phyloP scores from a whole-genome alignment of 495 filamentous ascomycete genomes.

The Penicillium bovifimosum region DNA sequence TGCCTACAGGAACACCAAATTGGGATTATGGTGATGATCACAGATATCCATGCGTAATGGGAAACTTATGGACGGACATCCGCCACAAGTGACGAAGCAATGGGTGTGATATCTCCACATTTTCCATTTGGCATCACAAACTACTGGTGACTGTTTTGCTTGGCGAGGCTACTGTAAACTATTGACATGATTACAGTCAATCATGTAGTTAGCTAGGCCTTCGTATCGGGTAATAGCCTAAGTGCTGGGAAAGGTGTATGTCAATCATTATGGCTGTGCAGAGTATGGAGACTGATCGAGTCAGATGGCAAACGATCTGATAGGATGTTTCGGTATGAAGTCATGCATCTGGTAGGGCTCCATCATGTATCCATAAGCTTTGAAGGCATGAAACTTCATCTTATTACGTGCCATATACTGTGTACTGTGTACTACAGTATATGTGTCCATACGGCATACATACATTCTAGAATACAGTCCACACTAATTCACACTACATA shows the following conservation, averaged over 20 bases:
- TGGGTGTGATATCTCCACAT: neutral
- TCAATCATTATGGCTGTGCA: neutral
- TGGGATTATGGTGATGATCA: slow-evolving; percentile 11
- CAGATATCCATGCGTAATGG: neutral
- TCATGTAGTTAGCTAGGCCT: too few relatives aligned
- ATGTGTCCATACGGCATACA: too few relatives aligned
- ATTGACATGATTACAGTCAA: neutral
- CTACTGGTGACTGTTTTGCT: neutral
- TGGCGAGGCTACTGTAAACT: neutral
- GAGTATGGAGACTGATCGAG: neutral
- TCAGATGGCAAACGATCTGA: neutral
- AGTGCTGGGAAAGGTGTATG: neutral
- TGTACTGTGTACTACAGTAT: neutral
- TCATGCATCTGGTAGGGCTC: slow-evolving; percentile 1
- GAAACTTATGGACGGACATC: slow-evolving; percentile 5
- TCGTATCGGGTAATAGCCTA: neutral
- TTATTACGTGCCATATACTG: neutral
- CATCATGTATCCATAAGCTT: neutral
- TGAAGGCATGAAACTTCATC: neutral
- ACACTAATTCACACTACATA: neutral
- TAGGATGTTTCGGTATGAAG: neutral
- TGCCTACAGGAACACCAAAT: slow-evolving; percentile 3
- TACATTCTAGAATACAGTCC: neutral
- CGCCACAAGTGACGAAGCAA: neutral
- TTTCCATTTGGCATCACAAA: neutral